These are phyloP conservation scores for Orbilia oligospora DNA, from an alignment of 2,329 filamentous ascomycete species.

Conservation along the genomic window DNA sequence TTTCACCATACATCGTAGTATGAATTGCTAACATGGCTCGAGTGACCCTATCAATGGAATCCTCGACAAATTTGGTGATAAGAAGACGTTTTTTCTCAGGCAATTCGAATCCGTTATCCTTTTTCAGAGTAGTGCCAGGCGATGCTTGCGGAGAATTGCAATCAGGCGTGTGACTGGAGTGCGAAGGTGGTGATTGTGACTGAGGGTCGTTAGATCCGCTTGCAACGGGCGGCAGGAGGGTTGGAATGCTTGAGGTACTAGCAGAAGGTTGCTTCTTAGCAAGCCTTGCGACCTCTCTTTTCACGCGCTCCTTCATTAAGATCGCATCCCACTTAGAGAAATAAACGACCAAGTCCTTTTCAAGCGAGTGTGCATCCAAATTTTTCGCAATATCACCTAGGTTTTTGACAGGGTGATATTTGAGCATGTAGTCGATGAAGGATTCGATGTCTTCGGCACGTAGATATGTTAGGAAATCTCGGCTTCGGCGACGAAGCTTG, in stretches of 20 bases:
- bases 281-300: conserved; percentile 5
- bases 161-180: background rate
- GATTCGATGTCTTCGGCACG: conserved; percentile 48
- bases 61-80: conserved; percentile 37
- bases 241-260: conserved; percentile 1
- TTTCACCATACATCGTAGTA: conserved; percentile 15
- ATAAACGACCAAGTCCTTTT: conserved; percentile 28
- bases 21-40: conserved; percentile 50
- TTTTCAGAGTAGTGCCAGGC: background rate
- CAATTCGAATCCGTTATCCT: conserved; percentile 20
- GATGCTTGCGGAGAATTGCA: conserved; percentile 29
- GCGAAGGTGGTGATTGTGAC: background rate
- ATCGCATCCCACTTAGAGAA: conserved; percentile 51
- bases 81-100: conserved; percentile 39
- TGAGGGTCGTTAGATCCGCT: background rate
- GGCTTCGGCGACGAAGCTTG: conserved; percentile 40
- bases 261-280: background rate
- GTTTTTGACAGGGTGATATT: conserved; percentile 42
- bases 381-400: conserved; percentile 22
- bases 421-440: conserved; percentile 57
- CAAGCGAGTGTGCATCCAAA: conserved; percentile 10
- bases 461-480: conserved; percentile 47
- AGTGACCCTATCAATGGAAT: conserved; percentile 45
- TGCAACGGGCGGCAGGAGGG: background rate
- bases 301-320: conserved; percentile 24